A percentile compares a stretch with the other conserved stretches of the same genome.
Evolutionary conservation across 768 basidiomycete genomes (phyloP).

Genomic region (Calocybe cyanea): DNA sequence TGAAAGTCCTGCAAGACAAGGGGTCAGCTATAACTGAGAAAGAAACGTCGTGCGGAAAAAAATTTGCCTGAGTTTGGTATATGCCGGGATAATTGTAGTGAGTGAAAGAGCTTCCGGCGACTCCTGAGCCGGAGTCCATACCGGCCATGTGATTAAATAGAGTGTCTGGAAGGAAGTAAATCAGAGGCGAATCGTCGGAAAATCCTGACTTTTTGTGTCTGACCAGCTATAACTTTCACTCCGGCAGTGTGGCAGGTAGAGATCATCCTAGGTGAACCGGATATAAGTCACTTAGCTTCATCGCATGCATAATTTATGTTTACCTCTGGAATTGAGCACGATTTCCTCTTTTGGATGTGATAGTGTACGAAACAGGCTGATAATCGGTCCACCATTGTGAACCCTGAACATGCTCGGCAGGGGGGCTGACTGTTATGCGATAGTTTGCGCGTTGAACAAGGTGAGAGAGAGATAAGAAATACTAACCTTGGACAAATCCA

Average conservation of each 20-base stretch:
- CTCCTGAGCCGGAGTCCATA: constrained; percentile 42
- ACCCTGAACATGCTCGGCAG: constrained; percentile 56
- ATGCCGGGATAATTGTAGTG: constrained; percentile 52
- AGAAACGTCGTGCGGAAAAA: constrained; percentile 22
- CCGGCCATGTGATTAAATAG: constrained; percentile 69
- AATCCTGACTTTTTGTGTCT: constrained; percentile 2
- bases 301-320: constrained; percentile 12
- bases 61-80: constrained; percentile 37
- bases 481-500: constrained; percentile 65
- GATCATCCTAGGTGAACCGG: constrained; percentile 35
- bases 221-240: constrained; percentile 53
- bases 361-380: constrained; percentile 61
- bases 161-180: constrained; percentile 34
- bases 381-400: constrained; percentile 76
- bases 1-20: constrained; percentile 46
- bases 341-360: constrained; percentile 64
- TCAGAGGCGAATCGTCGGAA: too few species aligned
- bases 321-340: constrained; percentile 45
- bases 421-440: constrained; percentile 37
- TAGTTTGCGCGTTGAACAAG: background rate
- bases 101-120: constrained; percentile 47
- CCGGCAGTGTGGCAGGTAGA: constrained; percentile 48
- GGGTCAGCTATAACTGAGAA: background rate
- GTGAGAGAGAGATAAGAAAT: background rate
- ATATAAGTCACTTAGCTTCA: background rate